Percentiles rank a stretch among this genome's conserved stretches.
Evolutionary conservation across 2,329 filamentous ascomycete species (phyloP).

Genomic region (Aureobasidium zeae): DNA sequence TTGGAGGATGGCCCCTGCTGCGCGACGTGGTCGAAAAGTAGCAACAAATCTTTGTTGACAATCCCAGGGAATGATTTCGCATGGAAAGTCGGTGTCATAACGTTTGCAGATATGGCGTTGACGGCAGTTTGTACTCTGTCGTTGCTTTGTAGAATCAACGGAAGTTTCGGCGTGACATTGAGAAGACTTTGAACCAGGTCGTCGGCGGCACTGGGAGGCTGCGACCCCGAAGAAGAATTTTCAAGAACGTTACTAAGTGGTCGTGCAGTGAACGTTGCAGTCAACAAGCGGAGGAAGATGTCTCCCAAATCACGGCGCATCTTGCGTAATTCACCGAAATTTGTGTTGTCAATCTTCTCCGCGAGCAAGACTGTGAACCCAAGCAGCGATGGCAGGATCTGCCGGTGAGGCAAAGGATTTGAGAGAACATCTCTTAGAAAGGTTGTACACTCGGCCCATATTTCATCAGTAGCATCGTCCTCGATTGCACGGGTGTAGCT

Average conservation of each 20-base stretch:
- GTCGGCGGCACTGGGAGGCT: conserved; percentile 34
- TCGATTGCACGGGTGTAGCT: conserved; percentile 85
- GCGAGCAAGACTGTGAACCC: conserved; percentile 85
- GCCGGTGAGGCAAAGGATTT: conserved; percentile 90
- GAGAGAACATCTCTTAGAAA: conserved; percentile 83
- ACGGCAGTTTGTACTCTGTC: conserved; percentile 75
- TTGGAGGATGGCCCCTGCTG: conserved; percentile 74
- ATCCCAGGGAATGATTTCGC: conserved; percentile 83
- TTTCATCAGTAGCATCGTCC: conserved; percentile 96
- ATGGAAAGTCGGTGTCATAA: conserved; percentile 72
- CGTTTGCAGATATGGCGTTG: conserved; percentile 69
- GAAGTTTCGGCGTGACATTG: conserved; percentile 67
- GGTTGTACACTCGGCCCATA: conserved; percentile 88
- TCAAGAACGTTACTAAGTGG: conserved; percentile 9
- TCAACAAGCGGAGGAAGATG: conserved; percentile 75
- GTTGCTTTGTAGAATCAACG: conserved; percentile 72
- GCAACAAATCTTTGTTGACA: conserved; percentile 60
- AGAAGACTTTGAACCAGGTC: conserved; percentile 75
- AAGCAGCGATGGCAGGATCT: conserved; percentile 74
- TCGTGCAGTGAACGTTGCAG: conserved; percentile 87
- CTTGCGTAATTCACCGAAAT: conserved; percentile 85
- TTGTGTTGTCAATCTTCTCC: conserved; percentile 95
- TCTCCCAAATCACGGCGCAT: conserved; percentile 89
- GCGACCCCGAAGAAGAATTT: conserved; percentile 35
- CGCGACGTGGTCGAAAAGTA: conserved; percentile 66